Conservation (phyloP, 108 stramenopile genomes). For the Parmales sp. region DNA sequence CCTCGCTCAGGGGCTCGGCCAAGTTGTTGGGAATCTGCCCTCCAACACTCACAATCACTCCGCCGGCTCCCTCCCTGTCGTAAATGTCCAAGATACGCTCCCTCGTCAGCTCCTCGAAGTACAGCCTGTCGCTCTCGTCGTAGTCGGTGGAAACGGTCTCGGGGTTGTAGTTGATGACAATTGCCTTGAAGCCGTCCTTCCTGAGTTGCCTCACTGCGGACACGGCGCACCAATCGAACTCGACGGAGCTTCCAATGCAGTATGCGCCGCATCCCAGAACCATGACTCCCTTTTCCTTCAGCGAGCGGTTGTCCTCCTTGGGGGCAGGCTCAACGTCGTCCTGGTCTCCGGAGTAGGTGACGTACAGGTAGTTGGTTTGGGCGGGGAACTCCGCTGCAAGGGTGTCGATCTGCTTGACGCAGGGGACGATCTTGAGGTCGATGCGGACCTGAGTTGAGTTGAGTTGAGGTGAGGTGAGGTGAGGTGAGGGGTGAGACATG, state of each 20-base stretch:
- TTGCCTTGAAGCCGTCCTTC: conserved; percentile 70
- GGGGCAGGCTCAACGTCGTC: conserved; percentile 69
- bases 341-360: conserved; percentile 87
- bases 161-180: conserved; percentile 98
- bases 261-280: conserved; percentile 96
- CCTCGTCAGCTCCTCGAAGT: conserved; percentile 90
- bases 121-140: conserved; percentile 96
- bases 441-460: too few relatives aligned
- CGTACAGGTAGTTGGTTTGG: conserved; percentile 95
- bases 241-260: conserved; percentile 93
- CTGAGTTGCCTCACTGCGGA: conserved; percentile 86
- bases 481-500: too few relatives aligned
- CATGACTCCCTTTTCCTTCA: conserved; percentile 65
- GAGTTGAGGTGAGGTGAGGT: too few relatives aligned
- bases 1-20: conserved; percentile 75
- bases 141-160: conserved; percentile 99
- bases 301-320: neutral
- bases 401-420: conserved; percentile 97
- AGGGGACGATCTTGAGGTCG: conserved; percentile 55
- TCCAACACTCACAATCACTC: conserved; percentile 85
- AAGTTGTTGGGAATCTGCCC: conserved; percentile 94
- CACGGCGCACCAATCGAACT: conserved; percentile 99
- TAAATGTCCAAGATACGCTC: conserved; percentile 95
- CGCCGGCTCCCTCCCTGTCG: conserved; percentile 67
- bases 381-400: conserved; percentile 97